Conservation (phyloP, 2,329 filamentous ascomycete species). For the Aspergillus sp. region DNA sequence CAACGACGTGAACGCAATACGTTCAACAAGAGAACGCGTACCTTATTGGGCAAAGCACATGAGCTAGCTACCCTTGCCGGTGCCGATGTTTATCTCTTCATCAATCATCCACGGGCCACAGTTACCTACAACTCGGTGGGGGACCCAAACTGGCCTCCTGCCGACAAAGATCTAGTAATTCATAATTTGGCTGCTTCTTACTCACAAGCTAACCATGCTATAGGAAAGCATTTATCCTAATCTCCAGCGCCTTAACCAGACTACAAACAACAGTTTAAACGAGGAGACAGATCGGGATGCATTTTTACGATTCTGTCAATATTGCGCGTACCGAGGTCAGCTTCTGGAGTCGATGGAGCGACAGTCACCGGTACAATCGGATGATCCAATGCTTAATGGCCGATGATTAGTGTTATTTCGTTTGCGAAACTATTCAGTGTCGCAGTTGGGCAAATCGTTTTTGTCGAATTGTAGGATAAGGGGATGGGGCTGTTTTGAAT, state of each 20-base stretch:
- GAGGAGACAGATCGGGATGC: neutral
- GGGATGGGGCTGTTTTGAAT: neutral
- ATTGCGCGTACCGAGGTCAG: constrained; percentile 4
- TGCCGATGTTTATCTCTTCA: constrained; percentile 9
- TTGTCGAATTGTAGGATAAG: neutral
- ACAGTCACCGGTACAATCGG: neutral
- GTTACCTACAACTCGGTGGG: constrained; percentile 9
- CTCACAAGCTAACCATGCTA: neutral
- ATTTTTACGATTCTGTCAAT: constrained; percentile 3
- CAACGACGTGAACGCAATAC: constrained; percentile 1
- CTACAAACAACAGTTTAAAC: neutral
- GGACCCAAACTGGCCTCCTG: constrained; percentile 4
- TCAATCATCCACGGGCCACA: constrained; percentile 10
- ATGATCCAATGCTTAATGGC: neutral
- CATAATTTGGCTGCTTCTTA: neutral
- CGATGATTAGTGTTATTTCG: neutral
- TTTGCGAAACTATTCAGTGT: constrained; percentile 1
- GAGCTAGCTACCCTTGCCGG: constrained; percentile 5
- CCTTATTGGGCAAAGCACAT: constrained; percentile 10
- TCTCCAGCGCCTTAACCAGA: constrained; percentile 2
- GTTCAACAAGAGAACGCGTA: constrained; percentile 10
- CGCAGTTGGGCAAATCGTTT: neutral
- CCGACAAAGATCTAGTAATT: constrained; percentile 8
- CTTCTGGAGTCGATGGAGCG: constrained; percentile 6
- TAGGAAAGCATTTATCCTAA: constrained; percentile 6